These are phyloP conservation scores for Pseudognaphalium luteoalbum DNA, from an alignment of 129 eudicot genomes.

Conservation along the genomic window DNA sequence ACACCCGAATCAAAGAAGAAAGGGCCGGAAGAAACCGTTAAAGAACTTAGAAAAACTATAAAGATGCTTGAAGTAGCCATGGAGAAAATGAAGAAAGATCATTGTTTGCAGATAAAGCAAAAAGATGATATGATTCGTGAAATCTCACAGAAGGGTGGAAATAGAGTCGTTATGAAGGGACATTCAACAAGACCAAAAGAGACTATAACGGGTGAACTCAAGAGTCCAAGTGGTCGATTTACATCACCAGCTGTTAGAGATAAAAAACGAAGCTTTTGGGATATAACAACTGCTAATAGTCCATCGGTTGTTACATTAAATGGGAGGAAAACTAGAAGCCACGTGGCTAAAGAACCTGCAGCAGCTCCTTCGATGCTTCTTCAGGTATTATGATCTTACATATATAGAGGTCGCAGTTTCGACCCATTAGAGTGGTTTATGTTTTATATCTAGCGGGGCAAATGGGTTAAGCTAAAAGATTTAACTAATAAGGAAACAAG, in stretches of 20 bases:
- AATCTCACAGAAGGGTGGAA: slow-evolving; percentile 49
- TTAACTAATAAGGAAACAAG: background rate
- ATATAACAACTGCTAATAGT: slow-evolving; percentile 78
- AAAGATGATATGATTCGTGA: slow-evolving; percentile 67
- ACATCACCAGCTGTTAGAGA: slow-evolving; percentile 68
- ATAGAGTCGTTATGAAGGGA: slow-evolving; percentile 36
- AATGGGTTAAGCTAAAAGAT: background rate
- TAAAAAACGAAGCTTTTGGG: slow-evolving; percentile 81
- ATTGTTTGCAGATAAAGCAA: slow-evolving; percentile 54
- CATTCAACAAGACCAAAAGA: slow-evolving; percentile 51
- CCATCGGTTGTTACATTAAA: slow-evolving; percentile 63
- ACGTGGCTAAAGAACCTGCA: slow-evolving; percentile 47
- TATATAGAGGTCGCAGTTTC: background rate
- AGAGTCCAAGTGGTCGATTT: slow-evolving; percentile 64
- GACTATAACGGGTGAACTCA: slow-evolving; percentile 44
- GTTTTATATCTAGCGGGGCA: background rate
- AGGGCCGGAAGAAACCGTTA: slow-evolving; percentile 47
- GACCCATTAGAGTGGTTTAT: background rate
- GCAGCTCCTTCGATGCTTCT: slow-evolving; percentile 80
- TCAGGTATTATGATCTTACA: slow-evolving; percentile 51
- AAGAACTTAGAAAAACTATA: slow-evolving; percentile 52
- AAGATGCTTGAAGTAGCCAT: slow-evolving; percentile 60
- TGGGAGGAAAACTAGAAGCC: slow-evolving; percentile 81
- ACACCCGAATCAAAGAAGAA: slow-evolving; percentile 67
- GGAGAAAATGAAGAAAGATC: slow-evolving; percentile 73